Conservation (phyloP, 208 protist genomes). For the Polymyxa betae region DNA sequence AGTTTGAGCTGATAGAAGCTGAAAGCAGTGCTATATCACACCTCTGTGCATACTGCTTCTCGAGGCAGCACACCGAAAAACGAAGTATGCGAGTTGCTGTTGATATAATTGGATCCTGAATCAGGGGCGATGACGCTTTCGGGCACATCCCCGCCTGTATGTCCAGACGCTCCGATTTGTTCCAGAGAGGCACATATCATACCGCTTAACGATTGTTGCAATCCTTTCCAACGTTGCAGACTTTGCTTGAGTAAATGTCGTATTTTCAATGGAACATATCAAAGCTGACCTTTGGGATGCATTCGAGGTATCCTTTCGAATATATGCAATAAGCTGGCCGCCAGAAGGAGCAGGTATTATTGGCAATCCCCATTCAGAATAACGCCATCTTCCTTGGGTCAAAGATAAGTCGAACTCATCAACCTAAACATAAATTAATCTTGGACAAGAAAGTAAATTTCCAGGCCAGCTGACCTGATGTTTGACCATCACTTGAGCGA, state of each 20-base stretch:
- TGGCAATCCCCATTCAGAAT: background rate
- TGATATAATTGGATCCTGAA: background rate
- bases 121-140: background rate
- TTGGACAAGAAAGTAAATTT: background rate
- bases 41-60: conserved; percentile 1
- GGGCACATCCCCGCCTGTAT: background rate
- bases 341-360: background rate
- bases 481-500: conserved; percentile 36
- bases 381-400: conserved; percentile 42
- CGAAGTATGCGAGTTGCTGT: background rate
- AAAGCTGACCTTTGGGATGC: background rate
- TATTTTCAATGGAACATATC: background rate
- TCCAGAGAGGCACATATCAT: conserved; percentile 27
- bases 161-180: background rate
- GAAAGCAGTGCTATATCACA: no score
- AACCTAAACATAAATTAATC: background rate
- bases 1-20: no score
- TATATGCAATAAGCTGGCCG: background rate
- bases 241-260: background rate
- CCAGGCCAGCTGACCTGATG: conserved; percentile 9
- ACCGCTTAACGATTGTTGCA: conserved; percentile 31
- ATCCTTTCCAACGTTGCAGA: background rate
- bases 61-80: conserved; percentile 7
- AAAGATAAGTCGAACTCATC: conserved; percentile 4
- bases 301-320: background rate